phyloP scores from a whole-genome alignment of 192 early-diverging fungal genomes.

The Linnemannia elongata region DNA sequence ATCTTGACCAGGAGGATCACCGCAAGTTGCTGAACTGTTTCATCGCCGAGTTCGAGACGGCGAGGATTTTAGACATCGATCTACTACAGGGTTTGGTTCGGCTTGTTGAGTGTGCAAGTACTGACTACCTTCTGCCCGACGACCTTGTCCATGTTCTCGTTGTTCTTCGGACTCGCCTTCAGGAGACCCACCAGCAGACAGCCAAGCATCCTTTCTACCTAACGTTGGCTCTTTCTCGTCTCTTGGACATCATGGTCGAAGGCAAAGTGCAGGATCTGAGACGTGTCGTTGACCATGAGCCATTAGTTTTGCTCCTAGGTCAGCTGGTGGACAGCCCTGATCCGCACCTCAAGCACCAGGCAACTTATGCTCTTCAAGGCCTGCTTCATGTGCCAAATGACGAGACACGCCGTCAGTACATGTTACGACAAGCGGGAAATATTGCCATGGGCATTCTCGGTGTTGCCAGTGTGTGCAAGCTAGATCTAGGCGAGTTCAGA shows the following conservation, averaged over 20 bases:
- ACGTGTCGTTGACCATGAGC: not conserved
- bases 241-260: not conserved
- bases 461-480: not conserved
- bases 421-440: not conserved
- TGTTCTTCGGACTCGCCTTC: not conserved
- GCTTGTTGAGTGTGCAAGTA: not conserved
- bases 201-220: not conserved
- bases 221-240: not conserved
- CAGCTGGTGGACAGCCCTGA: not conserved
- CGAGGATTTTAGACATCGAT: not conserved
- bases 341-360: not conserved
- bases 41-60: not conserved
- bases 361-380: not conserved
- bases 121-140: not conserved
- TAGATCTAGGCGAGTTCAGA: not conserved
- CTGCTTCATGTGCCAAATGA: not conserved
- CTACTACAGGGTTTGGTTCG: not conserved
- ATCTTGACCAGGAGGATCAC: not conserved
- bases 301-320: not conserved
- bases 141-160: not conserved
- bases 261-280: not conserved
- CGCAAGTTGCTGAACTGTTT: not conserved
- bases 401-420: not conserved
- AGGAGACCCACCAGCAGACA: not conserved
- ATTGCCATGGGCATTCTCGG: not conserved